Evolutionary conservation across 306 rosid genomes (phyloP).

Genomic region (Cicer judaicum): DNA sequence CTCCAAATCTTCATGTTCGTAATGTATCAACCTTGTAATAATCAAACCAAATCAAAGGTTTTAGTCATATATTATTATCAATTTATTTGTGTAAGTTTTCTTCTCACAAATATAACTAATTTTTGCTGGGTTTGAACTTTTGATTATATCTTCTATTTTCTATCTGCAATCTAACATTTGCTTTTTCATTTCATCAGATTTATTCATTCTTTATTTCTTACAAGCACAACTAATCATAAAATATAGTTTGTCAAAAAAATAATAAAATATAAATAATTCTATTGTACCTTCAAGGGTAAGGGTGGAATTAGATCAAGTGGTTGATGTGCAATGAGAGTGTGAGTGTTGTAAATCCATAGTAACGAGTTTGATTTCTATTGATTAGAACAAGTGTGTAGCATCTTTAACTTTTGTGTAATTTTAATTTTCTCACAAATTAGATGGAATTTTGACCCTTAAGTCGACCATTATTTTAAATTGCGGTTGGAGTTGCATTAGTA

Average conservation of each 20-base stretch:
- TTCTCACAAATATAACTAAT: background rate
- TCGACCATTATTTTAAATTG: no score
- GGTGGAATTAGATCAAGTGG: no score
- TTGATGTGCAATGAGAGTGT: no score
- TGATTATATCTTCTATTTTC: background rate
- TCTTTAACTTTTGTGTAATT: background rate
- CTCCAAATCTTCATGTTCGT: slow-evolving; percentile 4
- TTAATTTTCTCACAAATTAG: background rate
- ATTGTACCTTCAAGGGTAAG: no score
- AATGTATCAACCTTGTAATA: background rate
- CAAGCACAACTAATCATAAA: no score
- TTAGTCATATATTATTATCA: background rate
- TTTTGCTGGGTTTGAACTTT: background rate
- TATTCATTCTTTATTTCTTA: background rate
- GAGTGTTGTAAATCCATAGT: no score
- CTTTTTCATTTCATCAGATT: background rate
- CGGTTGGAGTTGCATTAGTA: no score
- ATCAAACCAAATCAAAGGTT: background rate
- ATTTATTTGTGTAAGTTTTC: background rate
- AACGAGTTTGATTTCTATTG: no score
- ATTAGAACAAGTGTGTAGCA: background rate
- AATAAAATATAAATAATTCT: no score
- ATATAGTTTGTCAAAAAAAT: no score
- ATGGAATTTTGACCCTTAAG: background rate
- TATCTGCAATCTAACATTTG: background rate